Evolutionary conservation across 164 flowering plant species (phyloP).

Genomic region (Sedum album): DNA sequence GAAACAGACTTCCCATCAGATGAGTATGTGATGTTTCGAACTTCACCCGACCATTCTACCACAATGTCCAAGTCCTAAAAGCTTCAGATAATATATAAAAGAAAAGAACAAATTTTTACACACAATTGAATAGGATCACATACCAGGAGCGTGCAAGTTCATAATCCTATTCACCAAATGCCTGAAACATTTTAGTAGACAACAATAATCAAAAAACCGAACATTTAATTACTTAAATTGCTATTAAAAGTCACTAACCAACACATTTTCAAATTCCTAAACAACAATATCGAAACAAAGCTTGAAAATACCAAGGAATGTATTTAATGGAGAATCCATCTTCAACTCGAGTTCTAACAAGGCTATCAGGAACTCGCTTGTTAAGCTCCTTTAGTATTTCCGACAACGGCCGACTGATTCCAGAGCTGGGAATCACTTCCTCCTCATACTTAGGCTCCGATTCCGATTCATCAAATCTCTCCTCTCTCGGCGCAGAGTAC

Average conservation of each 20-base stretch:
- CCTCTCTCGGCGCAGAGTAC: background rate
- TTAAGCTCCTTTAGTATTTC: slow-evolving; percentile 71
- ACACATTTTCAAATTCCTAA: background rate
- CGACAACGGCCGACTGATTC: slow-evolving; percentile 51
- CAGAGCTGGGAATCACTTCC: slow-evolving; percentile 10
- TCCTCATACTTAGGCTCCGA: slow-evolving; percentile 7
- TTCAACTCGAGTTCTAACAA: slow-evolving; percentile 48
- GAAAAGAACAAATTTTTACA: background rate
- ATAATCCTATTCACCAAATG: slow-evolving; percentile 77
- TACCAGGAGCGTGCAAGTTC: slow-evolving; percentile 90
- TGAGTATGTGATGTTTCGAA: slow-evolving; percentile 68
- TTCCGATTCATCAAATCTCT: background rate
- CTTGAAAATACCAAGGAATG: slow-evolving; percentile 55
- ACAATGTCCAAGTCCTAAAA: background rate
- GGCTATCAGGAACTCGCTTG: slow-evolving; percentile 69
- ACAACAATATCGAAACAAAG: background rate
- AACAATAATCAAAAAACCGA: background rate
- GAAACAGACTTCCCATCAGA: slow-evolving; percentile 77
- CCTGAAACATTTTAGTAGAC: slow-evolving; percentile 33
- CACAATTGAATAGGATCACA: background rate
- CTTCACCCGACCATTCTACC: slow-evolving; percentile 96
- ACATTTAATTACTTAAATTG: background rate
- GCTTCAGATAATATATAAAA: background rate
- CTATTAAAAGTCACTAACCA: background rate
- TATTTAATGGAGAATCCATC: slow-evolving; percentile 56